phyloP scores from a whole-genome alignment of 352 stramenopile species.

The Pythium brachiatum region DNA sequence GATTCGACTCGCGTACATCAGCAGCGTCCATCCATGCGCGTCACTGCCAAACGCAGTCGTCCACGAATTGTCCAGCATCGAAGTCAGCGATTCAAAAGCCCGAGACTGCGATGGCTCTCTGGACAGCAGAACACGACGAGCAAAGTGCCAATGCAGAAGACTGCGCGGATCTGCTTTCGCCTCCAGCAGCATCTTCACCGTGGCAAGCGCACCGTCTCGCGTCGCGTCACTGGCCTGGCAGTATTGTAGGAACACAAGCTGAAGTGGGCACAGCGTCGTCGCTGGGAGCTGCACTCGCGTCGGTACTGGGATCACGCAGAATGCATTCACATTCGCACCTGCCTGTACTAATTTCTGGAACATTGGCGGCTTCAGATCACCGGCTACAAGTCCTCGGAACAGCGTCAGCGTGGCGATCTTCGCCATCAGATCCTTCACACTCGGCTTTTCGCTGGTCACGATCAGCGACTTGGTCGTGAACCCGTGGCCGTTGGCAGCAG shows the following conservation, averaged over 20 bases:
- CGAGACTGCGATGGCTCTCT: conserved; percentile 29
- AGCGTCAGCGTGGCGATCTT: conserved; percentile 61
- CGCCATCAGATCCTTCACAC: conserved; percentile 36
- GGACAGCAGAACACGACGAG: conserved; percentile 44
- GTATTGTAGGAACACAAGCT: conserved; percentile 43
- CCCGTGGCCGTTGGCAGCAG: conserved; percentile 23
- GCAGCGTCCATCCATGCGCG: conserved; percentile 47
- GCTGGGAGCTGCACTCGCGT: conserved; percentile 7
- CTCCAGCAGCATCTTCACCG: conserved; percentile 42
- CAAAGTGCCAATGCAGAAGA: conserved; percentile 62
- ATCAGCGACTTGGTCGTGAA: conserved; percentile 54
- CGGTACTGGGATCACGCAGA: conserved; percentile 32
- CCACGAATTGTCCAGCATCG: conserved; percentile 24
- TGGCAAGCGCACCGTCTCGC: conserved; percentile 10
- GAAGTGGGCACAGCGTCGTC: conserved; percentile 38
- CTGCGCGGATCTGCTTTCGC: conserved; percentile 39
- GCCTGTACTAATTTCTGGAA: conserved; percentile 46
- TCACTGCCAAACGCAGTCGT: conserved; percentile 33
- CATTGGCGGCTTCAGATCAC: conserved; percentile 30
- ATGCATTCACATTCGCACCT: conserved; percentile 52
- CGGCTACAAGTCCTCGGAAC: conserved; percentile 40
- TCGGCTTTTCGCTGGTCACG: conserved; percentile 35
- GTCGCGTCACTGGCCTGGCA: conserved; percentile 19
- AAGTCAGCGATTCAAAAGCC: conserved; percentile 29
- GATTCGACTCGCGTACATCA: conserved; percentile 64